Conservation (phyloP, 306 rosid genomes). For the Dicorynia guianensis region DNA sequence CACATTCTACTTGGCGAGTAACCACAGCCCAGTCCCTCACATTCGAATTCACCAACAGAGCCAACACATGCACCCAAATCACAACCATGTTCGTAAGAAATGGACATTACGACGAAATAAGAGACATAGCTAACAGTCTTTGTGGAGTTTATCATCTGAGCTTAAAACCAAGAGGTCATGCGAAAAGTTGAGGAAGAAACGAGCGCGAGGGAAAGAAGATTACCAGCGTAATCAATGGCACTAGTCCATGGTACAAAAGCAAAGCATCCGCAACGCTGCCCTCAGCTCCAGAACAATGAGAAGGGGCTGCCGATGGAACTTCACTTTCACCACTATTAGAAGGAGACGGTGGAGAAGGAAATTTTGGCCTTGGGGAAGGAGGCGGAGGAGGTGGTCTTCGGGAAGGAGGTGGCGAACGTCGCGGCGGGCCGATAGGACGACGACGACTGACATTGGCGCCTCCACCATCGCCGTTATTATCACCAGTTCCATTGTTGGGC, state of each 20-base stretch:
- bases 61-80: slow-evolving; percentile 13
- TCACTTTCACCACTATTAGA: not conserved
- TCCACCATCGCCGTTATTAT: not conserved
- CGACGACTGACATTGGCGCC: not conserved
- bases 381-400: not conserved
- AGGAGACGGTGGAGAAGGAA: too few species aligned
- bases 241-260: not conserved
- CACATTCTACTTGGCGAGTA: not conserved
- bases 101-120: not conserved
- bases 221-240: slow-evolving; percentile 41
- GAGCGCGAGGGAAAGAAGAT: slow-evolving; percentile 4
- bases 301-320: not conserved
- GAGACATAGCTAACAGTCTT: not conserved
- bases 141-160: slow-evolving; percentile 19
- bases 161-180: slow-evolving; percentile 24
- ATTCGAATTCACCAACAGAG: not conserved
- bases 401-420: not conserved
- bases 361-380: not conserved
- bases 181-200: slow-evolving; percentile 16
- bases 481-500: slow-evolving; percentile 45
- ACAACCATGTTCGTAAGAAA: slow-evolving; percentile 10
- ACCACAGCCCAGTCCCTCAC: not conserved
- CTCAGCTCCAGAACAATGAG: slow-evolving; percentile 34
- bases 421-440: too few species aligned
- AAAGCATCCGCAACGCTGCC: not conserved